Evolutionary conservation across 768 basidiomycete genomes (phyloP), one percentile per base, ranked within the genome.

Genomic region (Tephrocybe sp.): DNA sequence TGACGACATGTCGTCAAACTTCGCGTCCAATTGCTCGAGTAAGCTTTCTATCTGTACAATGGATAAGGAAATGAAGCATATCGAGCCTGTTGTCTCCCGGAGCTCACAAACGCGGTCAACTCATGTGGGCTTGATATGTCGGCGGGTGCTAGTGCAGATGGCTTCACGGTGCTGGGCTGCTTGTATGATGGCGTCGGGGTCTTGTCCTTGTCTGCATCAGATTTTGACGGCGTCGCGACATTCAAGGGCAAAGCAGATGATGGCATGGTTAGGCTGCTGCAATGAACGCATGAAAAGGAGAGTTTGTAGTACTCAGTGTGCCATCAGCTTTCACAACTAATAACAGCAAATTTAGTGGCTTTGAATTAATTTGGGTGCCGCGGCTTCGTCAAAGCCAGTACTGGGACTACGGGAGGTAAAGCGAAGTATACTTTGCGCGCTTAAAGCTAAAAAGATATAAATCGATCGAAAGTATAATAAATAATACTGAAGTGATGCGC

Each of bases 41-140:
- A 97, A 70, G 11, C 82, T 87, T 68, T 97, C 94, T 11, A 95
- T 91, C 93, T 94, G 57, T 15, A 30, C 34, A 33, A 37, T 22
- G 36, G 27, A 16, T 42, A 36, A 57, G 21, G 42, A 22, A 19
- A 33, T 5, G 18, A 18, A 23, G 10, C 4, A 25, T 23, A 41
- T 23, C 1, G 13, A 13, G 34, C 34, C 6, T 36, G n/a, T n/a
- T n/a, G n/a, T n/a, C n/a, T 39, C 16, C 9, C 27, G 41, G 42
- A 24, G 78, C 89, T 68, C 64, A 97, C 94, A 69, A 94, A 97
- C 18, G 91, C 91, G 24, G 94, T 95, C 56, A 97, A 69, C 65
- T 97, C 94, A 64, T 94, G 93, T 1, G 94, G 94, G 60, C 90
- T 92, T 2, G 93, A 91, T 29, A 91, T 91, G 57, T 93, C 89